Evolutionary conservation across 176 grass and related monocot species (phyloP), one percentile per base, ranked within the genome.

Genomic region (Oryza meyeriana): DNA sequence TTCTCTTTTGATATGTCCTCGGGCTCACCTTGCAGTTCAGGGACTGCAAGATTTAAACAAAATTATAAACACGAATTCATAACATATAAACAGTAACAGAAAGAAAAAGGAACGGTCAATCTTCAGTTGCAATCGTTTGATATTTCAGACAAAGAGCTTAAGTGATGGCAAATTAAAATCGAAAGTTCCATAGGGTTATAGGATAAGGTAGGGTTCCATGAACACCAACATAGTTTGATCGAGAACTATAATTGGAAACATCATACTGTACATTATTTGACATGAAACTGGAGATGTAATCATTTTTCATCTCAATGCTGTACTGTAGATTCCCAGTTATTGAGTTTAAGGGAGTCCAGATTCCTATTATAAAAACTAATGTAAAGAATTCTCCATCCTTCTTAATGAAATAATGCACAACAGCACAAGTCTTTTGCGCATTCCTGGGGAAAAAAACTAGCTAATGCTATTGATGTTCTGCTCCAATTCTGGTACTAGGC

Each of bases 1-100:
- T 99, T 99, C 85, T 95, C 96, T 87, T 93, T 98, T 29, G 96
- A 98, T 88, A 98, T 98, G 44, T 95, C 87, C 77, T 95, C 96
- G 32, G 93, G 96, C 40, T 98, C 93, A 62, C 96, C 96, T 91
- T 99, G 96, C 59, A 99, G 81, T 80, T 99, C 93, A 20, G 96
- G 93, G 76, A 95, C 96, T 99, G 89, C 48, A 74, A 82, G 71
- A 77, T 41, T 76, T 55, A 75, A 75, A 76, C 59, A 81, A 8
- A 48, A 78, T 8, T 48, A 69, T 4, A 59, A 36, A 61, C 8
- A 66, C 25, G 79, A 38, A 79, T 34, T 45, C 33, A 14, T 14
- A 69, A 24, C 10, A 65, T 74, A 16, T 65, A 16, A 57, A 2
- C 25, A 48, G 22, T 63, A 50, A 38, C 20, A 52, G 16, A 25